Conservation (phyloP, 352 stramenopile genomes). For the Pythium dissotocum region DNA sequence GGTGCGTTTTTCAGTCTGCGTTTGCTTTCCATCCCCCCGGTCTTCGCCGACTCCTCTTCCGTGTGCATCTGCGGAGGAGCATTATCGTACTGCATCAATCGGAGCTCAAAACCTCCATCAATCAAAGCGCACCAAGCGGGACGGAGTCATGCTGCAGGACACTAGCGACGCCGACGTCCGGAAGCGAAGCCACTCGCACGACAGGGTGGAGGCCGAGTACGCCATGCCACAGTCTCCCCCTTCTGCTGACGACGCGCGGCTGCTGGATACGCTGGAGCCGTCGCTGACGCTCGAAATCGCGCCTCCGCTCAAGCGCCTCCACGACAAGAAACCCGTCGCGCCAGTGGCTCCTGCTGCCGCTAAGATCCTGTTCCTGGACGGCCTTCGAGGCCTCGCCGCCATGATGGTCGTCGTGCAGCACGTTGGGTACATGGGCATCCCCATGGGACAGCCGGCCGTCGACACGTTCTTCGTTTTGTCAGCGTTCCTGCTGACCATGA, state of each 20-base stretch:
- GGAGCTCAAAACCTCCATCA: not conserved
- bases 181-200: not conserved
- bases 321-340: not conserved
- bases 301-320: not conserved
- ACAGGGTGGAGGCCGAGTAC: not conserved
- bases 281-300: not conserved
- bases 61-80: not conserved
- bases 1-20: not conserved
- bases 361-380: constrained; percentile 38
- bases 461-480: constrained; percentile 62
- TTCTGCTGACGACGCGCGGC: not conserved
- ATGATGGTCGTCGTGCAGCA: constrained; percentile 31
- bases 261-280: not conserved
- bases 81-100: not conserved
- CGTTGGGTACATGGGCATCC: constrained; percentile 39
- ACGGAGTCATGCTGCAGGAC: not conserved
- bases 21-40: not conserved
- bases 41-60: not conserved
- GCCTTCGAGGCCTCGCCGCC: constrained; percentile 28
- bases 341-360: not conserved
- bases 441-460: constrained; percentile 41
- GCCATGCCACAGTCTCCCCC: not conserved
- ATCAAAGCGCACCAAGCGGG: not conserved
- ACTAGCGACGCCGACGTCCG: not conserved
- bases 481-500: constrained; percentile 50